Evolutionary conservation across 2,329 filamentous ascomycete species (phyloP), one percentile per base, ranked within the genome.

Genomic region (Colletotrichum shisoi): DNA sequence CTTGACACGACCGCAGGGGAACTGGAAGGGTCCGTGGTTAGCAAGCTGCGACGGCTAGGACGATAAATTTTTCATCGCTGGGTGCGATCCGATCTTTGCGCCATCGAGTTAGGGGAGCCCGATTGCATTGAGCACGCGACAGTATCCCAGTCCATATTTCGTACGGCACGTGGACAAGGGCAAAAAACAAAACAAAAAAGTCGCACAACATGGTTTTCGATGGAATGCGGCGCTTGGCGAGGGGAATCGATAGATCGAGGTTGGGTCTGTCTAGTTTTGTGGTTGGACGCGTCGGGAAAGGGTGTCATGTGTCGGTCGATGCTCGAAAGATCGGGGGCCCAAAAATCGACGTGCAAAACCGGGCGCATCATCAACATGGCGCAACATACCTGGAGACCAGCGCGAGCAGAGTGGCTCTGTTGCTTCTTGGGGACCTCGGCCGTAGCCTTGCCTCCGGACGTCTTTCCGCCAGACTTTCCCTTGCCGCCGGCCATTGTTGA

Each of bases 1-100:
- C 91, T 99, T 99, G 82, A 99, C 95, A 90, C 95, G 95, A 83
- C 95, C 95, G 80, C 95, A 99, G 70, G 95, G 95, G 80, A 99
- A 99, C 95, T 99, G 78, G 67, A 27, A 64, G 27, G 39, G 24
- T 39, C 4, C 11, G 31, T 51, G 13, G 49, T 67, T 44, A 67
- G 64, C 42, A 56, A 21, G 37, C 19, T 56, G 54, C 37, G 17
- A 58, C 49, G 34, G 4, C 49, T 48, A 27, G 37, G 24, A 2
- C n/a, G 24, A 40, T 15, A 62, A 46, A 45, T 27, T 57, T 62
- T 67, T 48, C 34, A 59, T 56, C 17, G 61, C 37, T 31, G 46
- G n/a, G 57, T 60, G 61, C 61, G 48, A 58, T 40, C 17, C 54
- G 21, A 13, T 17, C 34, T 48, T 64, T 67, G 61, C 64, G 61